Percentiles rank a stretch among this genome's conserved stretches.
Conservation (phyloP, 164 flowering plant genomes). For the Aristolochia californica region DNA sequence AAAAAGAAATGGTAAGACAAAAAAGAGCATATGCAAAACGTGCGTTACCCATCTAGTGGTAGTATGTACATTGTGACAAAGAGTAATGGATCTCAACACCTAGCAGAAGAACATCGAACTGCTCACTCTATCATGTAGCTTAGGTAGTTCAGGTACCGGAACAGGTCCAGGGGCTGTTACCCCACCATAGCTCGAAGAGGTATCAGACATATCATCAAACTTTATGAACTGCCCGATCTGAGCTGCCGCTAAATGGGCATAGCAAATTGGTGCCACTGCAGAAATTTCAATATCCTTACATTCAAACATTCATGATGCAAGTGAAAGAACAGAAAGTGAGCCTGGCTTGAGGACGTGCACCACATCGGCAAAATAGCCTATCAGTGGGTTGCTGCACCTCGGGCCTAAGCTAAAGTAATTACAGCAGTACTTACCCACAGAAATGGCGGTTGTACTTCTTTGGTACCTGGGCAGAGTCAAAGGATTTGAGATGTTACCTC, state of each 20-base stretch:
- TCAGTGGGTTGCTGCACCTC: not conserved
- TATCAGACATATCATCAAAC: constrained; percentile 52
- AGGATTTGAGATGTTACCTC: not conserved
- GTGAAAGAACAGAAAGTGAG: not conserved
- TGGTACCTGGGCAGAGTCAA: constrained; percentile 48
- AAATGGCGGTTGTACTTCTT: constrained; percentile 80
- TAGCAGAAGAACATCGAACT: constrained; percentile 59
- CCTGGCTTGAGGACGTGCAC: not conserved
- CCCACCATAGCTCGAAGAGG: constrained; percentile 51
- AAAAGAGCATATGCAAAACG: too few relatives aligned
- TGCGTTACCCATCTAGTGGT: too few relatives aligned
- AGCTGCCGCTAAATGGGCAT: constrained; percentile 62
- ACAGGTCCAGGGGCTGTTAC: constrained; percentile 24
- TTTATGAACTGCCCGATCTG: constrained; percentile 52
- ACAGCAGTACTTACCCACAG: constrained; percentile 56
- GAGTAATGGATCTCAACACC: not conserved
- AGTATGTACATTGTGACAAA: not conserved
- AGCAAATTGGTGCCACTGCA: constrained; percentile 63
- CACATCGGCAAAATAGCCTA: not conserved
- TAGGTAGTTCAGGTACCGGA: constrained; percentile 50
- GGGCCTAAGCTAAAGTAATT: not conserved
- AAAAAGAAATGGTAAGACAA: too few relatives aligned
- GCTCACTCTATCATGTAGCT: constrained; percentile 32
- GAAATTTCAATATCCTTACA: too few relatives aligned
- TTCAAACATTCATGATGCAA: too few relatives aligned